A percentile compares a stretch with the other conserved stretches of the same genome.
These are phyloP conservation scores for Termitomyces eurrhizus DNA, from an alignment of 768 basidiomycete genomes.

Conservation along the genomic window DNA sequence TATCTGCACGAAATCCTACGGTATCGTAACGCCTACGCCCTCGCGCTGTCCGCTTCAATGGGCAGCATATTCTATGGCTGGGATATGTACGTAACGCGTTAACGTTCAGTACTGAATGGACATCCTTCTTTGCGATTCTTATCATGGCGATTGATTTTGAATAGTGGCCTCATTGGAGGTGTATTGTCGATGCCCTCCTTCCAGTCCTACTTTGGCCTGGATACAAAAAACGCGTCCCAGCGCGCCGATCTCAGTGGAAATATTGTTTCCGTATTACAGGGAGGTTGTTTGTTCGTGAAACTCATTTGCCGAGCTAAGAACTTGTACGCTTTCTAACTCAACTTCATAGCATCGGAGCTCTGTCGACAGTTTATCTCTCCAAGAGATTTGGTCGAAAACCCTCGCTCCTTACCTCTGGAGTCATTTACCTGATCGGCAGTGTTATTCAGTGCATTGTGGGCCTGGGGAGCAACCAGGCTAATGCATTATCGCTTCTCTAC, in stretches of 20 bases:
- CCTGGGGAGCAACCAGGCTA: conserved; percentile 30
- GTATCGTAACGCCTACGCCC: conserved; percentile 42
- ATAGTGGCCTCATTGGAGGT: conserved; percentile 43
- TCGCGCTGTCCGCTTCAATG: conserved; percentile 41
- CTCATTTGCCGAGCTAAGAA: background rate
- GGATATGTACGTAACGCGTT: conserved; percentile 31
- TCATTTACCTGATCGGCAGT: conserved; percentile 46
- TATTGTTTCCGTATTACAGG: conserved; percentile 49
- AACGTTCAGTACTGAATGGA: background rate
- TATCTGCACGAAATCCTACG: conserved; percentile 7
- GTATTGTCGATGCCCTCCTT: conserved; percentile 43
- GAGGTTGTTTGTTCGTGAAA: conserved; percentile 40
- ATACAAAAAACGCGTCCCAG: conserved; percentile 31
- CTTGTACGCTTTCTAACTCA: background rate
- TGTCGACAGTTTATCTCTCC: conserved; percentile 37
- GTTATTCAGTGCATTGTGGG: conserved; percentile 42
- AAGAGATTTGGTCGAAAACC: conserved; percentile 42
- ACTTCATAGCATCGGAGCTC: conserved; percentile 38
- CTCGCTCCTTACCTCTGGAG: conserved; percentile 38
- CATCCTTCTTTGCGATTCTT: background rate
- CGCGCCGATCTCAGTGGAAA: conserved; percentile 43
- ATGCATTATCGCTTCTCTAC: conserved; percentile 36
- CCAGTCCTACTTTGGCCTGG: conserved; percentile 43
- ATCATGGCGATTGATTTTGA: background rate
- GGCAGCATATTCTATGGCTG: conserved; percentile 48